Conservation (phyloP, 331 rosid genomes). For the Saraca asoca region DNA sequence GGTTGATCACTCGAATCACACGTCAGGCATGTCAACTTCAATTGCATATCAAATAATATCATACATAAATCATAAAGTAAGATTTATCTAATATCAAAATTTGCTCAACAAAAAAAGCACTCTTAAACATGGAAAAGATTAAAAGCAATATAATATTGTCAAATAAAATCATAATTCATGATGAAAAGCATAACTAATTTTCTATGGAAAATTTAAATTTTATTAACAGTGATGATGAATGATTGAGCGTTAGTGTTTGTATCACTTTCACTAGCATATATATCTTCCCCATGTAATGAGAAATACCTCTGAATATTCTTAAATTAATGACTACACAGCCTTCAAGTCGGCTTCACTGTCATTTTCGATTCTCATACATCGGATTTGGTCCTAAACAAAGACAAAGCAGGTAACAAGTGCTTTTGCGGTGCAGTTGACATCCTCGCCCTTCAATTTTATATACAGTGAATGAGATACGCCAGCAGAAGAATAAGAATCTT, state of each 20-base stretch:
- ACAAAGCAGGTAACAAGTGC: no score
- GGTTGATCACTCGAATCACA: background rate
- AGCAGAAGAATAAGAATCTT: background rate
- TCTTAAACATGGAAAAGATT: background rate
- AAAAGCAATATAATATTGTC: background rate
- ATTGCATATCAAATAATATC: background rate
- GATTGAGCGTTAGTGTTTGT: slow-evolving; percentile 8
- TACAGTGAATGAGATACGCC: slow-evolving; percentile 17
- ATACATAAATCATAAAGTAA: background rate
- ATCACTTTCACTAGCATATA: slow-evolving; percentile 2
- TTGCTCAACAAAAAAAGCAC: no score
- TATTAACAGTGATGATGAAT: slow-evolving; percentile 15
- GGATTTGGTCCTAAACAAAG: no score
- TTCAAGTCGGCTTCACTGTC: no score
- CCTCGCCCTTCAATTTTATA: background rate
- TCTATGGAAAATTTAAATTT: slow-evolving; percentile 8
- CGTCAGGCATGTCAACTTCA: background rate
- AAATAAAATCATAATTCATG: slow-evolving; percentile 30
- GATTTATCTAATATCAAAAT: no score
- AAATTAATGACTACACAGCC: background rate
- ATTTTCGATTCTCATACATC: no score
- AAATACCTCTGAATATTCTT: background rate
- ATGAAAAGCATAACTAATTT: slow-evolving; percentile 13
- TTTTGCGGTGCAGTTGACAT: background rate
- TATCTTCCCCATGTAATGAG: background rate